Base-by-base conservation (phyloP, 202 grass and related monocot species). In the Cymbopogon flexuosus region DNA sequence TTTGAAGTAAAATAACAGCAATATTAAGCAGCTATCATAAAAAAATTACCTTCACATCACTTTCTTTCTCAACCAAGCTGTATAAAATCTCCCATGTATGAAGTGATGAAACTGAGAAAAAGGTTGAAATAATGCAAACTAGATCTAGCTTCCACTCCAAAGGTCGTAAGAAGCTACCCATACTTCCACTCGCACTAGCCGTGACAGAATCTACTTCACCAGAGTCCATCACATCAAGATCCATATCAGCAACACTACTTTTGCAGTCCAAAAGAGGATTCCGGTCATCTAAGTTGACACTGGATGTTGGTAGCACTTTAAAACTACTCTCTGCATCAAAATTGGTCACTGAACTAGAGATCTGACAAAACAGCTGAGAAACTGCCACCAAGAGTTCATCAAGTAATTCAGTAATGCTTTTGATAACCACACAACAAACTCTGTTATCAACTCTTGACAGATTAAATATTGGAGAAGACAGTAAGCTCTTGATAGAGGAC, bases 31-130 rank as follows among this genome's bases (percentile, higher is more conserved):
- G 1, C 70, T 15, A 57, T 31, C 45, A 81, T 75, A 33, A 31
- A 45, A 78, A 79, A 85, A 76, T 11, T 84, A 88, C 94, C 94
- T 85, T 92, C 43, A 79, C 34, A 49, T 94, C 77, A 81, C 73
- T 84, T 87, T 89, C 89, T 82, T 94, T 83, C 35, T 81, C 83
- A 64, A 89, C 68, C 62, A 87, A 85, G 35, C 63, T 85, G 83
- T 81, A 92, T 79, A 97, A 87, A 22, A 92, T 71, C 62, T 97
- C 89, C 94, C 94, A 97, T 78, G 89, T 86, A 81, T 72, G 85
- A 84, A 21, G 29, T 22, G 94, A 87, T 63, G 84, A 85, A n/a
- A 90, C 83, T 58, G 88, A 89, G 79, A 84, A 97, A 78, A 94
- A 97, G 40, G 73, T 75, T 63, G 91, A 88, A 80, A 97, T 87